These are phyloP conservation scores for Aspergillus baeticus DNA, from an alignment of 495 filamentous ascomycete genomes.

Conservation along the genomic window DNA sequence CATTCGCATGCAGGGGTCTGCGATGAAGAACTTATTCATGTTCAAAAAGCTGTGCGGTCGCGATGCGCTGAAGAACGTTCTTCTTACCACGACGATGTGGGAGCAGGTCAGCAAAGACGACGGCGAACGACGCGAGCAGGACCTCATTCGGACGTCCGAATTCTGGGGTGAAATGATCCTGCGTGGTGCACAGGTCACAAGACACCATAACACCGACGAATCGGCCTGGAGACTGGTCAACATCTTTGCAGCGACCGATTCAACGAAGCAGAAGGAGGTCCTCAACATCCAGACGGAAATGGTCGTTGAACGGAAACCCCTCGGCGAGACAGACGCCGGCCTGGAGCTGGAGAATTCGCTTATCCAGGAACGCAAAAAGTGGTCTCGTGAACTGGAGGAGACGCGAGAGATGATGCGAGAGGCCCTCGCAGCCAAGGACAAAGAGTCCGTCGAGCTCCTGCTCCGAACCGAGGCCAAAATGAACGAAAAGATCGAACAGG, in stretches of 20 bases:
- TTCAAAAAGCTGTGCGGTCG: constrained; percentile 45
- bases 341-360: too few relatives aligned
- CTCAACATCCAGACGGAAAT: too few relatives aligned
- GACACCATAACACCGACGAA: too few relatives aligned
- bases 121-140: not conserved
- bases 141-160: not conserved
- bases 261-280: too few relatives aligned
- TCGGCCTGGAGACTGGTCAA: too few relatives aligned
- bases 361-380: too few relatives aligned
- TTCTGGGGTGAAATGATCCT: not conserved
- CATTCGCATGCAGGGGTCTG: constrained; percentile 34
- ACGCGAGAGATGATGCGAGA: not conserved
- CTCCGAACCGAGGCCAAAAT: not conserved
- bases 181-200: too few relatives aligned
- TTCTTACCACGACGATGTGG: constrained; percentile 48
- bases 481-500: not conserved
- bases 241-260: too few relatives aligned
- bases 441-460: not conserved
- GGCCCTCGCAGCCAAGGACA: not conserved
- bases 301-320: too few relatives aligned
- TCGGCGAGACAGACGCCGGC: too few relatives aligned
- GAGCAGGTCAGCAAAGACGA: not conserved
- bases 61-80: constrained; percentile 33
- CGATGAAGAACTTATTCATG: constrained; percentile 38
- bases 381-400: not conserved